Base-by-base conservation (phyloP, 192 early-diverging fungal species). In the Coemansia sp. region DNA sequence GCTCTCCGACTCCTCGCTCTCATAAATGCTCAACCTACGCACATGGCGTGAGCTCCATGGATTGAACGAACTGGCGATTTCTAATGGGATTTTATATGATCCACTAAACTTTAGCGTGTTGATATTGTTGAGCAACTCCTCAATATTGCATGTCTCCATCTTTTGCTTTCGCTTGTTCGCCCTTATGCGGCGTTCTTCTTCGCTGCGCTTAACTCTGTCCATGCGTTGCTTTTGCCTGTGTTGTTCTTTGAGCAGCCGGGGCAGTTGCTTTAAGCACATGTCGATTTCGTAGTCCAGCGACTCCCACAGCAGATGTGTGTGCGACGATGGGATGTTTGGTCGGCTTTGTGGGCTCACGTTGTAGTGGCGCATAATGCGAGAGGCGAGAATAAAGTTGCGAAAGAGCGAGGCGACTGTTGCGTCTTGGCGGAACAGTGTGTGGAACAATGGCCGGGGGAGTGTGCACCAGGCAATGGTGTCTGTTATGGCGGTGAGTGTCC, bases 391-490 rank as follows among this genome's bases (percentile, higher is more conserved):
- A 74, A 91, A 99, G 72, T 99, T 99, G 71, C 97, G 83, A 68
- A 94, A 99, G 48, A 99, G 73, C 1, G 94, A 88, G 3, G 95
- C 94, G 0, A 97, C 94, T 80, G 94, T 90, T 25, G 96, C 70
- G 74, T 99, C 97, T 65, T 99, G 93, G 28, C 92, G 78, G 72
- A 97, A 97, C 25, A 98, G 82, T 48, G 86, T 86, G 61, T 93
- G 90, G 78, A 98, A 98, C 49, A 93, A 57, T 51, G 95, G 93
- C 21, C 88, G 87, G 4, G 92, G 88, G 15, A 99, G 69, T 21
- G 89, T 89, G 66, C 87, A 93, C 97, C 97, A 99, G 4, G 97
- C 97, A 61, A 99, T 99, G 4, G 95, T 97, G 71, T 99, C 97
- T 0, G 94, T 97, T 56, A 99, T 93, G n/a, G 97, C 89, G 4